Percentiles rank a stretch among this genome's conserved stretches.
Conservation (phyloP, 1,284 basidiomycete species). For the Tilletia indica region DNA sequence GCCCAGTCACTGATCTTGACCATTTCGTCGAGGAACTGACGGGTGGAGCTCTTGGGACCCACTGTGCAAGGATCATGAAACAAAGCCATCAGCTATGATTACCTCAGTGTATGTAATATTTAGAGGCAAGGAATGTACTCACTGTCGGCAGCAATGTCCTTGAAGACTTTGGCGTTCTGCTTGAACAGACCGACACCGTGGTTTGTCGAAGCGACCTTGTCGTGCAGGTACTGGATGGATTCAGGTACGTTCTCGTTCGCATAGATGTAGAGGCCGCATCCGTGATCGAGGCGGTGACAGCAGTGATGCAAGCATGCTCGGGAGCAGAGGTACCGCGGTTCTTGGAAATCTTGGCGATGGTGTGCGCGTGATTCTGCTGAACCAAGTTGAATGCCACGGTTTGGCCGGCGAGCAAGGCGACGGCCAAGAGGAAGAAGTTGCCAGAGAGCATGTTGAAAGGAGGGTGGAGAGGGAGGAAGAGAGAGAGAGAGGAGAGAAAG, state of each 20-base stretch:
- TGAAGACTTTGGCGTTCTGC: background rate
- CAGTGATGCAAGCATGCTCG: background rate
- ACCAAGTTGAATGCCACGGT: background rate
- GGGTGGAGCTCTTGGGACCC: background rate
- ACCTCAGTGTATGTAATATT: too few relatives aligned
- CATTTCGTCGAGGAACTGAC: conserved; percentile 10
- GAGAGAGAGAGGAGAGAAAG: background rate
- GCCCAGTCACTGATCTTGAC: background rate
- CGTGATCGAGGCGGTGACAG: background rate
- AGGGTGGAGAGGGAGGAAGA: background rate
- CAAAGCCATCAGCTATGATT: too few relatives aligned
- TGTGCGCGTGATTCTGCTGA: background rate
- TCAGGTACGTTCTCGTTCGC: background rate
- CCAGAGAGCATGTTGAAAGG: background rate
- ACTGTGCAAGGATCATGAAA: background rate
- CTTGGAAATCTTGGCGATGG: background rate
- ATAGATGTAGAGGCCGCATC: conserved; percentile 5
- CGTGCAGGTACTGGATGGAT: conserved; percentile 4
- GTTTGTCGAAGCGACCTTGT: background rate
- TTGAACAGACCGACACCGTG: conserved; percentile 13
- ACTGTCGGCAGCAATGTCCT: conserved; percentile 9
- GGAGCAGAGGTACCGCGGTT: conserved; percentile 1
- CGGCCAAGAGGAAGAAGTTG: background rate
- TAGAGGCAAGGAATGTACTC: background rate
- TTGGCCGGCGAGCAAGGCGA: background rate